These are phyloP conservation scores for Candida maris DNA, from an alignment of 805 yeast genomes.

Conservation along the genomic window DNA sequence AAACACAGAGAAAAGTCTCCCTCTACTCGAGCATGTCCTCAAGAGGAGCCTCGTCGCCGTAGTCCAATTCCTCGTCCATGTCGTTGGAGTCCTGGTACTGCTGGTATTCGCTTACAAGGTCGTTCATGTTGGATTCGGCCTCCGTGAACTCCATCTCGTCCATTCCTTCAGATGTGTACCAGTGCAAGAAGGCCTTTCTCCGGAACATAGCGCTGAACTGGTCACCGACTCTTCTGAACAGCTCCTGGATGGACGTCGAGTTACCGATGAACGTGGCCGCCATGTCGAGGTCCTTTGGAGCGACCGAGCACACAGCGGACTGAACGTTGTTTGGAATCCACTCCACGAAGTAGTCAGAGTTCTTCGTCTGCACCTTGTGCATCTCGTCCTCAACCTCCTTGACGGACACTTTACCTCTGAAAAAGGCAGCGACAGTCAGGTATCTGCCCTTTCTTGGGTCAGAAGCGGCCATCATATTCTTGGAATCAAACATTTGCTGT, in stretches of 20 bases:
- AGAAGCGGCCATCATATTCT: slow-evolving; percentile 94
- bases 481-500: slow-evolving; percentile 89
- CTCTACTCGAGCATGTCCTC: slow-evolving; percentile 44
- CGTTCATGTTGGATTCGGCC: slow-evolving; percentile 89
- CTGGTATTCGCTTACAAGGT: slow-evolving; percentile 84
- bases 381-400: slow-evolving; percentile 95
- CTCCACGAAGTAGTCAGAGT: slow-evolving; percentile 81
- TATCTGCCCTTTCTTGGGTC: slow-evolving; percentile 90
- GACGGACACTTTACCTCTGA: slow-evolving; percentile 88
- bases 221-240: slow-evolving; percentile 83
- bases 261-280: slow-evolving; percentile 92
- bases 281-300: slow-evolving; percentile 83
- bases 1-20: too few relatives aligned
- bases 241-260: slow-evolving; percentile 88
- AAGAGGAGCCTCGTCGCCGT: slow-evolving; percentile 60
- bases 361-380: slow-evolving; percentile 77
- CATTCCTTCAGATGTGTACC: slow-evolving; percentile 97
- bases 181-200: slow-evolving; percentile 92
- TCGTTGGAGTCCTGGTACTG: slow-evolving; percentile 84
- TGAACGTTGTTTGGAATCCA: slow-evolving; percentile 97
- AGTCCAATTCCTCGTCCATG: slow-evolving; percentile 72
- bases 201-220: slow-evolving; percentile 91
- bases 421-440: slow-evolving; percentile 89
- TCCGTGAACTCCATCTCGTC: slow-evolving; percentile 91
- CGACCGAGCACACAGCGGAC: slow-evolving; percentile 87